phyloP scores from a whole-genome alignment of 306 rosid genomes.

The Cajanus cajan region DNA sequence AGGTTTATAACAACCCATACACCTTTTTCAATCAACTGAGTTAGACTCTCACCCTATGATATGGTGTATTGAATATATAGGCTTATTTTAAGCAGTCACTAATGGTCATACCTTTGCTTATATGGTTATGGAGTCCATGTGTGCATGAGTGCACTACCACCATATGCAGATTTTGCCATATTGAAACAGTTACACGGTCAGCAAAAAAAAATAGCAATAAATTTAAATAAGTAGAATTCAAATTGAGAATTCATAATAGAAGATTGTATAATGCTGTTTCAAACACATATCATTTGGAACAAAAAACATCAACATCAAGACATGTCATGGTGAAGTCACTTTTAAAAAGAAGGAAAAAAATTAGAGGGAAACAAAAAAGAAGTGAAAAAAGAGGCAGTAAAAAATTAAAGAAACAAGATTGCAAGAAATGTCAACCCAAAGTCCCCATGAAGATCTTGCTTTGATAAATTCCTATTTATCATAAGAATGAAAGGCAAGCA shows the following conservation, averaged over 20 bases:
- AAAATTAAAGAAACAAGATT: constrained; percentile 1
- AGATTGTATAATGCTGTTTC: neutral
- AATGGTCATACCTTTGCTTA: constrained; percentile 50
- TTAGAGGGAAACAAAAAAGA: neutral
- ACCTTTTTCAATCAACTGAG: too few relatives aligned
- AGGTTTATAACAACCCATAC: too few relatives aligned
- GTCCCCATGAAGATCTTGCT: neutral
- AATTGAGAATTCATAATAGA: neutral
- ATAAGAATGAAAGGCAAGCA: neutral
- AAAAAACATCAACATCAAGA: neutral
- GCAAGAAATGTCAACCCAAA: constrained; percentile 6
- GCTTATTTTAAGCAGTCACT: too few relatives aligned
- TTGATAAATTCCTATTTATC: neutral
- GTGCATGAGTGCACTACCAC: constrained; percentile 71
- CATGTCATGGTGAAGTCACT: neutral
- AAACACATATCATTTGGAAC: neutral
- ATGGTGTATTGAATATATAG: too few relatives aligned
- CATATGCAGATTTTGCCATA: constrained; percentile 31
- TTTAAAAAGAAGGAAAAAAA: neutral
- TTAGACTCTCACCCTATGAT: too few relatives aligned
- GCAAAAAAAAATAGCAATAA: constrained; percentile 20
- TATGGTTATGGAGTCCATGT: constrained; percentile 57
- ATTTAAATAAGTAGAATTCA: neutral
- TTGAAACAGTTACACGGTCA: constrained; percentile 25
- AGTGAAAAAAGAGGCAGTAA: neutral